A percentile compares a stretch with the other conserved stretches of the same genome.
Evolutionary conservation across 805 yeast genomes (phyloP).

Genomic region (Maudiozyma serrabonitensis): DNA sequence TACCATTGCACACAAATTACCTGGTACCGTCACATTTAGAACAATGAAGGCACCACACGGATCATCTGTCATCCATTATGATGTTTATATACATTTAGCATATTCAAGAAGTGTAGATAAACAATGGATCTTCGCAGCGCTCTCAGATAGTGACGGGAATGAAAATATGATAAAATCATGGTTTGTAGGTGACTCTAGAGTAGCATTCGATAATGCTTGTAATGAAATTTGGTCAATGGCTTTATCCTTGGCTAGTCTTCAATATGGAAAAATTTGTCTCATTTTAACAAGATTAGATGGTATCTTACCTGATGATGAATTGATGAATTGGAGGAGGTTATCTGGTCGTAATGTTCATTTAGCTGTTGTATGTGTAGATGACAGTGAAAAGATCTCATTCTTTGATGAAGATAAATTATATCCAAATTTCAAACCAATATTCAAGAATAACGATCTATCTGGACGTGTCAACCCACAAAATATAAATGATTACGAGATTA

Average conservation of each 20-base stretch:
- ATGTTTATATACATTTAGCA: constrained; percentile 73
- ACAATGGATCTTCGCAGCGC: constrained; percentile 77
- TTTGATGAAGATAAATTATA: constrained; percentile 26
- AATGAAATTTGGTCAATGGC: constrained; percentile 62
- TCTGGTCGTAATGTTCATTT: constrained; percentile 52
- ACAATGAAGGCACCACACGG: constrained; percentile 28
- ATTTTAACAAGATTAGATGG: constrained; percentile 64
- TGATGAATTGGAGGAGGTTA: constrained; percentile 67
- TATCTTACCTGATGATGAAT: constrained; percentile 71
- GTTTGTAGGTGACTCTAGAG: constrained; percentile 35
- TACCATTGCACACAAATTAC: constrained; percentile 33
- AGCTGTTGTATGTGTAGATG: constrained; percentile 60
- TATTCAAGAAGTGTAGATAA: constrained; percentile 75
- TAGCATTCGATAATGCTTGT: constrained; percentile 45
- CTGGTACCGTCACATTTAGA: constrained; percentile 36
- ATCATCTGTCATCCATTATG: constrained; percentile 31
- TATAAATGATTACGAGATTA: constrained; percentile 30
- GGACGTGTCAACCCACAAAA: constrained; percentile 9
- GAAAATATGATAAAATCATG: constrained; percentile 55
- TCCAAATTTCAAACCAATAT: constrained; percentile 29
- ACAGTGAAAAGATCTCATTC: constrained; percentile 40
- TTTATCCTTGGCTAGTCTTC: constrained; percentile 31
- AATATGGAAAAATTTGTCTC: constrained; percentile 46
- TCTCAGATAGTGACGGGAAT: constrained; percentile 79
- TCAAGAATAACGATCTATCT: constrained; percentile 18